Evolutionary conservation across 2,329 filamentous ascomycete species (phyloP).

Genomic region (Diatrype stigma): DNA sequence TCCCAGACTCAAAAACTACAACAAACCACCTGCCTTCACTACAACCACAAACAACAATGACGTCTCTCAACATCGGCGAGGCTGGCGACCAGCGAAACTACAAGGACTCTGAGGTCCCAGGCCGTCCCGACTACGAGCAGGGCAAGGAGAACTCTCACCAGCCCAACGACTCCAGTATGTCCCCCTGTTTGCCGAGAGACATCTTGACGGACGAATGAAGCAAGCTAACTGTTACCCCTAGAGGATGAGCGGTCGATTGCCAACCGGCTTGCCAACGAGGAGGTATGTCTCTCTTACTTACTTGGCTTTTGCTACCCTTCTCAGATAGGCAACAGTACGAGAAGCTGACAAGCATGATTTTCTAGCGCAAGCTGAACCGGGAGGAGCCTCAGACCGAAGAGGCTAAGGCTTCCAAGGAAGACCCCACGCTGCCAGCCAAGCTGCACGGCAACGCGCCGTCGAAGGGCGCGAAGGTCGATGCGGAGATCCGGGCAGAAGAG

Average conservation of each 20-base stretch:
- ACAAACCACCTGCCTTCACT: conserved; percentile 1
- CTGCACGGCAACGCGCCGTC: conserved; percentile 71
- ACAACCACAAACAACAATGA: conserved; percentile 15
- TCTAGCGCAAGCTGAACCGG: conserved; percentile 25
- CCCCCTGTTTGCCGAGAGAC: background rate
- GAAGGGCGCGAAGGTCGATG: conserved; percentile 67
- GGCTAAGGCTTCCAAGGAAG: conserved; percentile 45
- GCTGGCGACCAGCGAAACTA: conserved; percentile 70
- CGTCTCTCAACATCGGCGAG: conserved; percentile 63
- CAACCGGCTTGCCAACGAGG: conserved; percentile 65
- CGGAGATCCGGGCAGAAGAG: conserved; percentile 64
- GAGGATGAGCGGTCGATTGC: conserved; percentile 69
- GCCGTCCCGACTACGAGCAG: conserved; percentile 63
- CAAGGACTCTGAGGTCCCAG: conserved; percentile 46
- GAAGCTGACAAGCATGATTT: conserved; percentile 8
- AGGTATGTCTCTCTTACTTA: conserved; percentile 33
- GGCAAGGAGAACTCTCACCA: conserved; percentile 67
- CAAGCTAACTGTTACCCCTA: conserved; percentile 25
- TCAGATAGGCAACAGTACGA: background rate
- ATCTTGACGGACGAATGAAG: background rate
- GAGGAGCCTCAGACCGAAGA: conserved; percentile 42
- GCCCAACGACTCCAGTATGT: conserved; percentile 66
- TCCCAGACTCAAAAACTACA: no score
- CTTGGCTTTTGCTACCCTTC: conserved; percentile 8
- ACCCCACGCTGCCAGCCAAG: conserved; percentile 60